Evolutionary conservation across 2,329 filamentous ascomycete species (phyloP).

Genomic region (Alternaria postmessia): DNA sequence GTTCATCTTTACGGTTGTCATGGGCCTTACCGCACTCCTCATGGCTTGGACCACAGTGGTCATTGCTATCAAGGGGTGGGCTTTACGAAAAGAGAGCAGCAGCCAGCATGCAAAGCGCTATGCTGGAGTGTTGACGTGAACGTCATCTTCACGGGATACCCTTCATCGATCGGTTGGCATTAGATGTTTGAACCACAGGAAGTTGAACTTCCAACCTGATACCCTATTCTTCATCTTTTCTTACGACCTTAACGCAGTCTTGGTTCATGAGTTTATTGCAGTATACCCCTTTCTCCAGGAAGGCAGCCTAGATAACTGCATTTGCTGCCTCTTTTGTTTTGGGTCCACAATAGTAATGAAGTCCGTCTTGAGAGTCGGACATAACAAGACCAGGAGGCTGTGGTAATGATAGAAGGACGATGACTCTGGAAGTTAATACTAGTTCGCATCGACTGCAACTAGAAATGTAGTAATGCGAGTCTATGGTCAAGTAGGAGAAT

Average conservation of each 20-base stretch:
- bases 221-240: constrained; percentile 18
- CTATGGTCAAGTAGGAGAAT: background rate
- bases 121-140: constrained; percentile 40
- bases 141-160: background rate
- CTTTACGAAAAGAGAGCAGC: constrained; percentile 54
- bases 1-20: constrained; percentile 89
- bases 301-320: constrained; percentile 37
- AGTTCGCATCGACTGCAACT: background rate
- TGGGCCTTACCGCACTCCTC: constrained; percentile 81
- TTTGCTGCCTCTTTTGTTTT: constrained; percentile 18
- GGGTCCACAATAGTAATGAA: constrained; percentile 7
- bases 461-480: background rate
- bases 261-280: constrained; percentile 23
- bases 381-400: background rate
- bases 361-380: background rate
- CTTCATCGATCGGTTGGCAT: background rate
- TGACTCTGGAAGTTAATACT: background rate
- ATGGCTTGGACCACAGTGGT: constrained; percentile 85
- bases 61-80: constrained; percentile 89
- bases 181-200: background rate
- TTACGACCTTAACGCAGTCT: constrained; percentile 22
- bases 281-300: constrained; percentile 40
- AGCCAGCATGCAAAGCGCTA: constrained; percentile 33
- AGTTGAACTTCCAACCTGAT: constrained; percentile 5
- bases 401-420: background rate